These are phyloP conservation scores for Peronospora farinosa DNA, from an alignment of 352 stramenopile species.

Conservation along the genomic window DNA sequence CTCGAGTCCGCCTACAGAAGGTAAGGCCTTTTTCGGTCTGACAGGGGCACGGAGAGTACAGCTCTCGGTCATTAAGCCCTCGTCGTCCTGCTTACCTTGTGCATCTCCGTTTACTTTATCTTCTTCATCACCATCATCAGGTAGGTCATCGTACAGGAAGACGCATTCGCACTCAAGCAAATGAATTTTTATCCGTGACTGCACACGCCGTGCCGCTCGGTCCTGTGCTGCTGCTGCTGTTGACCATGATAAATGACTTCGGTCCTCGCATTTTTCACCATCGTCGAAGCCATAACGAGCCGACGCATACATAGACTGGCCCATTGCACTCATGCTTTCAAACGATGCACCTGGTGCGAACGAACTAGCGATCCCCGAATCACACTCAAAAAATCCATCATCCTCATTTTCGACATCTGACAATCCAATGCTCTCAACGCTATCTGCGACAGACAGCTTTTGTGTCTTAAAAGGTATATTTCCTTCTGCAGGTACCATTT, in stretches of 20 bases:
- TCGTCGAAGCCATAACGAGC: constrained; percentile 50
- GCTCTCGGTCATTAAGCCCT: constrained; percentile 19
- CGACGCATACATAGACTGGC: constrained; percentile 80
- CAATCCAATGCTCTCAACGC: constrained; percentile 71
- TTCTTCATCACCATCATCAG: constrained; percentile 38
- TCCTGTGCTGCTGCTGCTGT: constrained; percentile 35
- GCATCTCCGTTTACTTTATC: constrained; percentile 22
- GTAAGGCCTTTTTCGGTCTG: constrained; percentile 32
- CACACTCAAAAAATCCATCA: constrained; percentile 72
- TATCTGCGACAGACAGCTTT: constrained; percentile 64
- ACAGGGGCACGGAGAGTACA: constrained; percentile 21
- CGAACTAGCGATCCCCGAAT: constrained; percentile 42
- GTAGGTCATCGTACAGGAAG: constrained; percentile 78
- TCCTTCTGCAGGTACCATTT: not conserved
- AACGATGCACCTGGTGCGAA: constrained; percentile 31
- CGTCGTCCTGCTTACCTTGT: constrained; percentile 13
- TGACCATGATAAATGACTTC: constrained; percentile 26
- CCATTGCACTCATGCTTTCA: constrained; percentile 46
- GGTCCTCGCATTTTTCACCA: constrained; percentile 22
- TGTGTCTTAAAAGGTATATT: constrained; percentile 29
- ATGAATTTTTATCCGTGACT: constrained; percentile 68
- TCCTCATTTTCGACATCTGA: constrained; percentile 83
- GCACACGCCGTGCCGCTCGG: constrained; percentile 37
- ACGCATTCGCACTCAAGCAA: constrained; percentile 67
- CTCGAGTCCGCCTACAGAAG: constrained; percentile 58